phyloP scores from a whole-genome alignment of 139 green algal genomes.

The Protoeuglena noctilucae region DNA sequence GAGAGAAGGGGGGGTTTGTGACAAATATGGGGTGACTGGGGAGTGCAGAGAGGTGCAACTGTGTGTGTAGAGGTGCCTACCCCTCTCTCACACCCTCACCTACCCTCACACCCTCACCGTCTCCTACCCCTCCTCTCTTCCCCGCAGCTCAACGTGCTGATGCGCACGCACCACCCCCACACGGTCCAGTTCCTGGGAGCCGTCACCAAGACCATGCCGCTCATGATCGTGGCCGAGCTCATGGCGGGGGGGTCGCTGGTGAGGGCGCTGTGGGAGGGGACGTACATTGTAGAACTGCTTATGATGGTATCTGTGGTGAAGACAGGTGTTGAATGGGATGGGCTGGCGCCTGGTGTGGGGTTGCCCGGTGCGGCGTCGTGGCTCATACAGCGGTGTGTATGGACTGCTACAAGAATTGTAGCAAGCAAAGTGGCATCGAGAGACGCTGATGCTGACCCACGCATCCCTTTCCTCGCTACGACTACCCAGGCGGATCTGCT shows the following conservation, averaged over 20 bases:
- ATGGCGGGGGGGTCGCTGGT: conserved; percentile 47
- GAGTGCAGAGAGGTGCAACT: too few species aligned
- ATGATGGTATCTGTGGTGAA: not conserved
- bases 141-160: too few species aligned
- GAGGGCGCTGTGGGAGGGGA: conserved; percentile 61
- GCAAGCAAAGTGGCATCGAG: not conserved
- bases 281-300: too few species aligned
- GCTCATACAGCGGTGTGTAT: not conserved
- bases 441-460: too few species aligned
- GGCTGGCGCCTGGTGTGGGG: conserved; percentile 16
- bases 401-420: not conserved
- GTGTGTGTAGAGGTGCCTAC: too few species aligned
- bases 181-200: conserved; percentile 67
- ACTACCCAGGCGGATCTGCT: not conserved
- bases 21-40: too few species aligned
- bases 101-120: too few species aligned
- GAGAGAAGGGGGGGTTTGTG: too few species aligned
- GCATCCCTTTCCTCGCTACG: too few species aligned
- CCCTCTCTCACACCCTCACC: too few species aligned
- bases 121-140: too few species aligned
- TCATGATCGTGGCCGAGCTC: conserved; percentile 61
- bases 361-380: conserved; percentile 15
- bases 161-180: conserved; percentile 42
- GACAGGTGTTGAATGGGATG: not conserved
- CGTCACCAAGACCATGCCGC: conserved; percentile 67